Evolutionary conservation across 257 asterid species (phyloP), one percentile per base, ranked within the genome.

Genomic region (Fraxinus anomala): DNA sequence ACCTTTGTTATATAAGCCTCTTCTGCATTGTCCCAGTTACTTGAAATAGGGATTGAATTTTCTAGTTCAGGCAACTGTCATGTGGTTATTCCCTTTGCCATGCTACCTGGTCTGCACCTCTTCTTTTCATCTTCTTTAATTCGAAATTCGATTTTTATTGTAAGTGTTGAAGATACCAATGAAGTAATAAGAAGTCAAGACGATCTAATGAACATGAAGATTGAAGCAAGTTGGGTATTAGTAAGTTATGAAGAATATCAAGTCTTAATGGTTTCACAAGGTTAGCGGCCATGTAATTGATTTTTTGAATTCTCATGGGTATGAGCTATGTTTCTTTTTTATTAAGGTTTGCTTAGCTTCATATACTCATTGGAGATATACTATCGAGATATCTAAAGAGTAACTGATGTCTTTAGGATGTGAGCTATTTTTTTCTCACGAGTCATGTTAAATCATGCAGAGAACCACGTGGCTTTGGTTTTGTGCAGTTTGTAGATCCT

Each of bases 381-480:
- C 82, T 39, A 7, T 65, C 3, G 72, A 7, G 1, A 6, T 39
- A 21, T 61, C 10, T 9, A 7, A 37, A 33, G 68, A 67, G 23
- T 61, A 49, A 47, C 42, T 49, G 51, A 23, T 61, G 24, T 67
- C 23, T 17, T 19, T 1, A 47, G 36, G 34, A 59, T 12, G 36
- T 24, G 21, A 63, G n/a, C 10, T 42, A 56, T 69, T 44, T 16
- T 21, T 42, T 17, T 34, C 28, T 26, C 31, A 39, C 14, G 56
- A 42, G 11, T 77, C 40, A 24, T 72, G 56, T 31, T 65, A 3
- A 73, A 23, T 30, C 54, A 0, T 76, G 82, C 93, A 92, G 97
- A 75, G 90, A 90, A 76, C 95, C 95, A 0, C 89, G 98, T 11
- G 98, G 96, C 16, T 93, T 93, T 89, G 98, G 98, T 68, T 93